Evolutionary conservation across 202 grass and related monocot genomes (phyloP).

Genomic region (Panicum hallii): DNA sequence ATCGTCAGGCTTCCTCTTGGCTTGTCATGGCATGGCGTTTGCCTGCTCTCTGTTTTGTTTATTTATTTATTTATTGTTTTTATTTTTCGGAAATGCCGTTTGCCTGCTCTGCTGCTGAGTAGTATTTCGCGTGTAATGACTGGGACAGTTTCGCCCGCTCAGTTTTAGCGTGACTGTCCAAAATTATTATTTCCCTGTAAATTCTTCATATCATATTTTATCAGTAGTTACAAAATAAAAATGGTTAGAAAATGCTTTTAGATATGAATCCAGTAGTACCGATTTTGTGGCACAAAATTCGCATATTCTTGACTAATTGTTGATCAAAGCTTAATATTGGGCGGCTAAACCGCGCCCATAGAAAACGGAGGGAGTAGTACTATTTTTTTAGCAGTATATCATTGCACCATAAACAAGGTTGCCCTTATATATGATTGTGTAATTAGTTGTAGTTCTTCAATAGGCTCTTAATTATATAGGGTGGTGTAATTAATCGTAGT

Average conservation of each 20-base stretch:
- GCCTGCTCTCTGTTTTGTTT: background rate
- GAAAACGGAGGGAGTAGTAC: background rate
- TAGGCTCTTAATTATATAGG: no score
- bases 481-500: background rate
- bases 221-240: no score
- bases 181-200: background rate
- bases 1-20: background rate
- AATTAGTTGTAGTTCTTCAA: background rate
- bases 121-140: background rate
- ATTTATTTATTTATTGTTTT: background rate
- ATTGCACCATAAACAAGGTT: background rate
- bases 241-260: background rate
- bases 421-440: background rate
- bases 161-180: background rate
- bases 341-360: background rate
- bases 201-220: background rate
- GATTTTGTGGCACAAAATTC: background rate
- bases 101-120: background rate
- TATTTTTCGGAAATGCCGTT: background rate
- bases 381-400: background rate
- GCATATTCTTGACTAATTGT: background rate
- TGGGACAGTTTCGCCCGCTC: background rate
- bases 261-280: no score
- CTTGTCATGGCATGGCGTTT: background rate
- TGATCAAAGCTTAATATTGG: background rate